Base-by-base conservation (phyloP, 148 eudicot species). In the Euryodendron excelsum region DNA sequence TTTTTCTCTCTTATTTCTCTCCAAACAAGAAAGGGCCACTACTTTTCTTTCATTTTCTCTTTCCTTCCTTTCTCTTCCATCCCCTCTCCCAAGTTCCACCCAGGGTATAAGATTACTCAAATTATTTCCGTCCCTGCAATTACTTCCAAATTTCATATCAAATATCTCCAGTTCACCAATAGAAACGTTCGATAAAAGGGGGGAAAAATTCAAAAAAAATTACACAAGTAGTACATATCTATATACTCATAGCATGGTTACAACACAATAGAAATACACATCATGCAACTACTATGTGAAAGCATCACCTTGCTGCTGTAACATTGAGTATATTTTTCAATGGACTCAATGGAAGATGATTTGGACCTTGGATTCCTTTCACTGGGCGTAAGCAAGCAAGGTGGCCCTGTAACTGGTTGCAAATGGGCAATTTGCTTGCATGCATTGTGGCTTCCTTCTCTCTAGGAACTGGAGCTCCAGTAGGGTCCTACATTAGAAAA, bases 391-490 rank as follows among this genome's bases (percentile, higher is more conserved):
- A 84, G 79, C 91, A 87, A 65, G 98, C 98, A 0, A 92, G 85
- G 82, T 88, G 91, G 66, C 92, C 94, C 1, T 82, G 86, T 4
- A 85, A 77, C 48, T 88, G 89, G 86, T 79, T 90, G 85, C 93
- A 89, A 21, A 84, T 81, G 0, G 98, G 97, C 60, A 94, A 90
- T 78, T 92, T 92, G 55, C 86, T 89, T 9, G 88, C 89, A 4
- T 74, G 79, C 64, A 82, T 64, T 5, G 80, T 59, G 4, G 84
- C 79, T 80, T 94, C 98, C 80, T 87, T 85, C 76, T 92, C 97
- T 78, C 72, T 90, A 23, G 92, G 78, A 61, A 94, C 88, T 7
- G 93, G 91, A 61, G 94, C 92, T 69, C 95, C 92, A 34, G 89
- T 87, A 20, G 94, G 88, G 68, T 90, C 98, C 97, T 94, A 72